Evolutionary conservation across 2,329 filamentous ascomycete species (phyloP).

Genomic region (Colletotrichum tanaceti): DNA sequence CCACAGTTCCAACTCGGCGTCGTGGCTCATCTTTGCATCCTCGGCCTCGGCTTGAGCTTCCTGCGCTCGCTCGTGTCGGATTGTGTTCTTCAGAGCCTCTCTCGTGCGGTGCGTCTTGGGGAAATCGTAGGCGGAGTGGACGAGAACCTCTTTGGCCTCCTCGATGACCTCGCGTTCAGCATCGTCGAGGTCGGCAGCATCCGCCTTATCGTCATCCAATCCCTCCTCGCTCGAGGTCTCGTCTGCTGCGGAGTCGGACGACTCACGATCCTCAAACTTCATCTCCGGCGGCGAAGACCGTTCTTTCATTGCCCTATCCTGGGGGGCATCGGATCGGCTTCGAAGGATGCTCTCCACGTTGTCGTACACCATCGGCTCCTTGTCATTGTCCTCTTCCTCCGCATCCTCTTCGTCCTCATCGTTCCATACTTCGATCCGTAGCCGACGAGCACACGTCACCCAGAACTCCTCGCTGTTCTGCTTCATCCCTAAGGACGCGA

Average conservation of each 20-base stretch:
- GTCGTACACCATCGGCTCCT: constrained; percentile 54
- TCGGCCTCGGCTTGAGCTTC: constrained; percentile 58
- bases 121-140: constrained; percentile 55
- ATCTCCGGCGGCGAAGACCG: constrained; percentile 5
- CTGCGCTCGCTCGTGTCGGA: constrained; percentile 55
- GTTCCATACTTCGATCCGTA: constrained; percentile 61
- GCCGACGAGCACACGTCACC: constrained; percentile 60
- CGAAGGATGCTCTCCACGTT: constrained; percentile 57
- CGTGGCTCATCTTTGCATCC: constrained; percentile 54
- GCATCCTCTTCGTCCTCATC: constrained; percentile 43
- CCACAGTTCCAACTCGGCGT: constrained; percentile 61
- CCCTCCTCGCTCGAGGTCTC: constrained; percentile 6
- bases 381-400: constrained; percentile 40
- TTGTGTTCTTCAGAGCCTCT: constrained; percentile 52
- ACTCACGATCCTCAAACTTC: constrained; percentile 9
- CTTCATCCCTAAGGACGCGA: constrained; percentile 59
- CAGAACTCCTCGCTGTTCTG: constrained; percentile 57
- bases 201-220: constrained; percentile 8
- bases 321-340: background rate
- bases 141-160: constrained; percentile 58
- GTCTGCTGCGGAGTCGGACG: constrained; percentile 8
- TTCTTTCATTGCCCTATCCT: background rate
- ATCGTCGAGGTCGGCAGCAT: constrained; percentile 2
- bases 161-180: constrained; percentile 47
- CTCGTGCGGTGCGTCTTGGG: constrained; percentile 52